phyloP scores from a whole-genome alignment of 129 eudicot species.

The Calendula officinalis region DNA sequence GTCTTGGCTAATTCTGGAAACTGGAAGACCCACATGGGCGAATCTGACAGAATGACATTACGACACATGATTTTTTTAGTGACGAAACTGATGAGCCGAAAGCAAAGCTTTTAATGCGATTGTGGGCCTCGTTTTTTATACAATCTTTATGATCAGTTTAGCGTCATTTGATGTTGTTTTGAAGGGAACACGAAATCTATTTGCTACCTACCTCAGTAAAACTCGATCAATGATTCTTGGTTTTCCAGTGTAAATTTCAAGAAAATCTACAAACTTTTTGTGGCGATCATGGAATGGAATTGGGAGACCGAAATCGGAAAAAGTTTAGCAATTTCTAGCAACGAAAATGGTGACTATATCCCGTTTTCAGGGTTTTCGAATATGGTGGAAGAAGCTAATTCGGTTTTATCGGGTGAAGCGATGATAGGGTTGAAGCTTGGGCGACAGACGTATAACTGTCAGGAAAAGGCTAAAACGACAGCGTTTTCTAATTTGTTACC shows the following conservation, averaged over 20 bases:
- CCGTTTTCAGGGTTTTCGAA: slow-evolving; percentile 2
- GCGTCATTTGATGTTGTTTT: slow-evolving; percentile 8
- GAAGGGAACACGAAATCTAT: slow-evolving; percentile 24
- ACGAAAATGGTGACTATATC: slow-evolving; percentile 6
- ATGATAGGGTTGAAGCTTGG: slow-evolving; percentile 39
- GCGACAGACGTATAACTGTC: slow-evolving; percentile 6
- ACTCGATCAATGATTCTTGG: slow-evolving; percentile 7
- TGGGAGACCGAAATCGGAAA: slow-evolving; percentile 7
- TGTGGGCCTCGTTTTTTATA: neutral
- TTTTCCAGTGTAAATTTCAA: slow-evolving; percentile 2
- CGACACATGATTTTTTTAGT: slow-evolving; percentile 14
- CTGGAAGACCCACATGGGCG: slow-evolving; percentile 33
- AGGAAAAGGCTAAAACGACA: neutral
- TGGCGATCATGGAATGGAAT: slow-evolving; percentile 1
- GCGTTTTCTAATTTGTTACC: too few relatives aligned
- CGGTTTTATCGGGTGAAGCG: slow-evolving; percentile 25
- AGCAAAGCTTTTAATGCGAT: slow-evolving; percentile 8
- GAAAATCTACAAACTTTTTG: slow-evolving; percentile 2
- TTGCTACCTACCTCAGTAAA: slow-evolving; percentile 12
- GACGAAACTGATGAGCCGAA: slow-evolving; percentile 25
- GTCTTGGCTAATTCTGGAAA: slow-evolving; percentile 29
- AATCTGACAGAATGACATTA: slow-evolving; percentile 32
- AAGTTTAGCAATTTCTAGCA: neutral
- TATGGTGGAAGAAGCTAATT: slow-evolving; percentile 8
- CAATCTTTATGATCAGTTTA: neutral